Conservation (phyloP, 176 grass and related monocot species). For the Lolium perenne region DNA sequence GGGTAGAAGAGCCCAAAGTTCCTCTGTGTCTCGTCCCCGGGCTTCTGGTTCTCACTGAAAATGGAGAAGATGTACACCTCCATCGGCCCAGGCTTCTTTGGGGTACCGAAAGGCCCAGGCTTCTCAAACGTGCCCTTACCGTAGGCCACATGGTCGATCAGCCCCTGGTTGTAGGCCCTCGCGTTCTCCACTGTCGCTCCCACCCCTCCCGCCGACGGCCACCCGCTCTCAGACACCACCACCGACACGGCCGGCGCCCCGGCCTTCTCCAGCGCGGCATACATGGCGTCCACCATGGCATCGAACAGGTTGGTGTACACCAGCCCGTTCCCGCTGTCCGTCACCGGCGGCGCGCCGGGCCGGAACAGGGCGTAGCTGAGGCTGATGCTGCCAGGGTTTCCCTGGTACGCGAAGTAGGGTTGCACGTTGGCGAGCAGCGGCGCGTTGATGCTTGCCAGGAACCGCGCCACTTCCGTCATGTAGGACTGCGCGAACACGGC, state of each 20-base stretch:
- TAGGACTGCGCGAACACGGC: not conserved
- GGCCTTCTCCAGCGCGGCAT: conserved; percentile 44
- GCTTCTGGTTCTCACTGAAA: conserved; percentile 84
- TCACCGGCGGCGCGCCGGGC: not conserved
- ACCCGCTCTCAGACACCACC: conserved; percentile 71
- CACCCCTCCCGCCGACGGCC: conserved; percentile 58
- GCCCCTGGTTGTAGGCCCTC: conserved; percentile 65
- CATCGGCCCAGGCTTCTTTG: conserved; percentile 48
- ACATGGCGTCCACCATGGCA: conserved; percentile 20
- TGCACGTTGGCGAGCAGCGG: conserved; percentile 11
- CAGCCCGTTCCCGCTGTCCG: not conserved
- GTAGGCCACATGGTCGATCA: conserved; percentile 55
- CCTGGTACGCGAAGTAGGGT: not conserved
- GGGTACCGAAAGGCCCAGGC: not conserved
- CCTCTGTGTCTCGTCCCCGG: conserved; percentile 37
- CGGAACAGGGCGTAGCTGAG: not conserved
- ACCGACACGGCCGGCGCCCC: conserved; percentile 48
- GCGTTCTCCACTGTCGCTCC: conserved; percentile 43
- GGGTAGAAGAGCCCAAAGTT: conserved; percentile 87
- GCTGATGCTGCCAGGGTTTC: not conserved
- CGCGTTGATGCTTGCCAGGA: not conserved
- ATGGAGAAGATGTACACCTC: conserved; percentile 72
- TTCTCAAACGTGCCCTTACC: conserved; percentile 31
- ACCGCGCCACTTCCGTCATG: not conserved
- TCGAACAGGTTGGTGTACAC: conserved; percentile 8